Base-by-base conservation (phyloP, 352 stramenopile species). In the Phytophthora pluvialis region DNA sequence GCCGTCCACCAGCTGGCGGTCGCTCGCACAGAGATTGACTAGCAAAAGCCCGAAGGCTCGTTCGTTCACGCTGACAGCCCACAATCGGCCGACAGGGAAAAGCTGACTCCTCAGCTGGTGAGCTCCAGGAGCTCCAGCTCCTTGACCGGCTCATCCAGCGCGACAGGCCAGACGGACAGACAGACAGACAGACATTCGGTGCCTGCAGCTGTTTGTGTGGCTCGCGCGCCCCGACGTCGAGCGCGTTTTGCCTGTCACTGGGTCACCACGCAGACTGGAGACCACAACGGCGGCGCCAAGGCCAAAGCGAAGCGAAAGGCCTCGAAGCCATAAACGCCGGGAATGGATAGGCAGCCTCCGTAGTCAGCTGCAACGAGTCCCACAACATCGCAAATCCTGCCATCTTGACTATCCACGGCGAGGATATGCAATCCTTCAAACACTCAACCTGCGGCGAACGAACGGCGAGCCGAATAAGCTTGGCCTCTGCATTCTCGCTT, bases 331-430 rank as follows among this genome's bases (percentile, higher is more conserved):
- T 72, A 67, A 54, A 75, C 49, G 25, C 51, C 60, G 56, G 32
- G 8, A 40, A 52, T 57, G 69, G 69, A 77, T 73, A 77, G 69
- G 48, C 68, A 49, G 28, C 64, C 16, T 49, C 57, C 25, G 45
- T 21, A 60, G 47, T 73, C 68, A 76, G 68, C 68, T 76, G 64
- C 68, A 72, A 42, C n/a, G 36, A 36, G 51, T 56, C 50, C 62
- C 56, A 69, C 62, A 65, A 55, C 51, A 72, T 72, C 51, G 46
- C 67, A 72, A 69, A 72, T 75, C 67, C 13, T 29, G 21, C 52
- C 58, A 74, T 71, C 66, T 49, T 64, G 56, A 65, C 56, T 68
- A 70, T 75, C 51, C 62, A 65, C 25, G 35, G 31, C 10, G 39
- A 53, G 21, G 54, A 57, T 57, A 39, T 48, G 46, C 36, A 59